Evolutionary conservation across 1,284 basidiomycete species (phyloP), one percentile per base, ranked within the genome.

Genomic region (Trichosporon coremiiforme): DNA sequence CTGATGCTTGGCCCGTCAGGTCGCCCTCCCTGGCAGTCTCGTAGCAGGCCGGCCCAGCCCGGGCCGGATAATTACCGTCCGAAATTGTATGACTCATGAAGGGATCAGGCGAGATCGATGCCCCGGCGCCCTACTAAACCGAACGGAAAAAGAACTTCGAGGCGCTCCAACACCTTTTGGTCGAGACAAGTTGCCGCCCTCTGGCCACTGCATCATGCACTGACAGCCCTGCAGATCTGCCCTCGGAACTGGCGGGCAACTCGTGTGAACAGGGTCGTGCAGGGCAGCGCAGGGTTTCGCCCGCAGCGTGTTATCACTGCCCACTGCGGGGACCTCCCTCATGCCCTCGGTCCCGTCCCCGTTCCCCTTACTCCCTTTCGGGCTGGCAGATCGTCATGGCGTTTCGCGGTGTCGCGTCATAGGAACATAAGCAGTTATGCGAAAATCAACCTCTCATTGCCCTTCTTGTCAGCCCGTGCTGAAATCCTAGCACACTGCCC

Each of bases 181-280:
- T 53, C 50, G 50, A 53, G 1, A 25, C 50, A 20, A 22, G 20
- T 4, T 25, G 50, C 50, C 50, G 50, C 50, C 17, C 17, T 53
- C 50, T 9, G 50, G 50, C 50, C 50, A 53, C 50, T 25, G 50
- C 50, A 53, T 53, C 50, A 53, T 53, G 50, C 9, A 35, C 25
- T 25, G 25, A 25, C 25, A 25, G 6, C 25, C 50, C 8, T 53
- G 50, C 50, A 53, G 10, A 12, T 8, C n/a, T 10, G 22, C 22
- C 50, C 25, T 25, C 25, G 25, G 25, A 25, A 25, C 25, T 25
- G 20, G 17, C 50, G 20, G 50, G 50, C 50, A 53, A 53, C 15
- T 53, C 20, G 25, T 25, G 25, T 25, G 22, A 47, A 9, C 17
- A 53, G 50, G 50, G 50, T 53, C 45, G 45, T 41, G 20, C 50